Evolutionary conservation across 2,329 filamentous ascomycete genomes (phyloP).

Genomic region (Stagonosporopsis chrysanthemi): DNA sequence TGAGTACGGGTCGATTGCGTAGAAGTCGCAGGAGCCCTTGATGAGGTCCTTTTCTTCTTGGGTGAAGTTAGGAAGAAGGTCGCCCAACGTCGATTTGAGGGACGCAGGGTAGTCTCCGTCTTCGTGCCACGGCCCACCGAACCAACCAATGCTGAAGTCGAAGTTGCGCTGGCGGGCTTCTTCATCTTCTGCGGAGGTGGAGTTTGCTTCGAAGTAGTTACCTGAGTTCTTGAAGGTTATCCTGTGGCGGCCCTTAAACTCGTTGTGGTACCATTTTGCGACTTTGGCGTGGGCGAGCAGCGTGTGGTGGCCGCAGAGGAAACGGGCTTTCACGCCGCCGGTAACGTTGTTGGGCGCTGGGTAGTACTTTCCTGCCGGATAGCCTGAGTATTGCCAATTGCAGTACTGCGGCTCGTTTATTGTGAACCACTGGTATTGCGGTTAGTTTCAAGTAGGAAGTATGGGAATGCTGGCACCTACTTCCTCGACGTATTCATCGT

Average conservation of each 20-base stretch:
- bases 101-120: slow-evolving; percentile 54
- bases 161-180: slow-evolving; percentile 50
- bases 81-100: slow-evolving; percentile 51
- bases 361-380: slow-evolving; percentile 55
- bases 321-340: slow-evolving; percentile 51
- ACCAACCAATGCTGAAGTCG: slow-evolving; percentile 56
- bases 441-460: background rate
- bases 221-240: slow-evolving; percentile 56
- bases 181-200: slow-evolving; percentile 46
- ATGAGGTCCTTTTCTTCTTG: slow-evolving; percentile 51
- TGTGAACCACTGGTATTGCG: slow-evolving; percentile 44
- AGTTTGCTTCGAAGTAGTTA: slow-evolving; percentile 53
- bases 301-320: slow-evolving; percentile 55
- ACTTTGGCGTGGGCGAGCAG: slow-evolving; percentile 55
- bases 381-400: slow-evolving; percentile 57
- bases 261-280: slow-evolving; percentile 56
- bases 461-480: background rate
- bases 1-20: slow-evolving; percentile 51
- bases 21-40: slow-evolving; percentile 56
- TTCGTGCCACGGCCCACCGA: slow-evolving; percentile 57
- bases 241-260: slow-evolving; percentile 52
- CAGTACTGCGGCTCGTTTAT: slow-evolving; percentile 57
- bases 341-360: slow-evolving; percentile 55
- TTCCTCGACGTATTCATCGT: slow-evolving; percentile 51
- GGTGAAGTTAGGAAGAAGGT: slow-evolving; percentile 50